Conservation (phyloP, 495 filamentous ascomycete species). For the Penicillium ochrochloron region DNA sequence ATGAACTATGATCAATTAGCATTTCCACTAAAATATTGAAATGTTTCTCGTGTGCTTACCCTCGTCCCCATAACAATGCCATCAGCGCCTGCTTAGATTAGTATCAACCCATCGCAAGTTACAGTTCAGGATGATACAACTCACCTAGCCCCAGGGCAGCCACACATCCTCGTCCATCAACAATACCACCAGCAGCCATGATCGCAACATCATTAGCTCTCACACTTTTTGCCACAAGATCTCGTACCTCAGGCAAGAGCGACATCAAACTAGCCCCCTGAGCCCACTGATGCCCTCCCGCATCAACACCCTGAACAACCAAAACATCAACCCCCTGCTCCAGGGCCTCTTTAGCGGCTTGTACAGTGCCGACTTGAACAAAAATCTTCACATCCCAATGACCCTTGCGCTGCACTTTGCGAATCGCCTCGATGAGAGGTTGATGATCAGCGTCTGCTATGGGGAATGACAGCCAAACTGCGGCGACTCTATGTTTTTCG, state of each 20-base stretch:
- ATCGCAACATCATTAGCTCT: slow-evolving; percentile 50
- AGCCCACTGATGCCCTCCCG: slow-evolving; percentile 70
- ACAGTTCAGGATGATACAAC: slow-evolving; percentile 8
- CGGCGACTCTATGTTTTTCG: slow-evolving; percentile 54
- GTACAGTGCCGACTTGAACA: slow-evolving; percentile 70
- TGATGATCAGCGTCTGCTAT: slow-evolving; percentile 37
- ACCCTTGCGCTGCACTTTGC: slow-evolving; percentile 40
- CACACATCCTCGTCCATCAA: slow-evolving; percentile 64
- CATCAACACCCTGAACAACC: slow-evolving; percentile 71
- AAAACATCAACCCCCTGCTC: slow-evolving; percentile 72
- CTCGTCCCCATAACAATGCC: slow-evolving; percentile 71
- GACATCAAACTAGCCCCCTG: slow-evolving; percentile 62
- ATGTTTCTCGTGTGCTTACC: slow-evolving; percentile 7
- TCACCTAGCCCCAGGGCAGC: slow-evolving; percentile 61
- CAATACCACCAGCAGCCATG: slow-evolving; percentile 69
- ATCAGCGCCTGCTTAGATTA: slow-evolving; percentile 43
- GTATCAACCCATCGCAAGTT: background rate
- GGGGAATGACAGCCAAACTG: slow-evolving; percentile 72
- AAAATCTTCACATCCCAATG: slow-evolving; percentile 64
- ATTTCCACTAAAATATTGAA: background rate
- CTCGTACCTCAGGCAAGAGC: slow-evolving; percentile 64
- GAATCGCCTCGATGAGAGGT: slow-evolving; percentile 48
- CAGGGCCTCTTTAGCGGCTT: slow-evolving; percentile 69
- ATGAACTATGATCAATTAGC: slow-evolving; percentile 27
- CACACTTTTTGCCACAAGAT: slow-evolving; percentile 46